Base-by-base conservation (phyloP, 2,329 filamentous ascomycete species). In the Esteya vermicola region DNA sequence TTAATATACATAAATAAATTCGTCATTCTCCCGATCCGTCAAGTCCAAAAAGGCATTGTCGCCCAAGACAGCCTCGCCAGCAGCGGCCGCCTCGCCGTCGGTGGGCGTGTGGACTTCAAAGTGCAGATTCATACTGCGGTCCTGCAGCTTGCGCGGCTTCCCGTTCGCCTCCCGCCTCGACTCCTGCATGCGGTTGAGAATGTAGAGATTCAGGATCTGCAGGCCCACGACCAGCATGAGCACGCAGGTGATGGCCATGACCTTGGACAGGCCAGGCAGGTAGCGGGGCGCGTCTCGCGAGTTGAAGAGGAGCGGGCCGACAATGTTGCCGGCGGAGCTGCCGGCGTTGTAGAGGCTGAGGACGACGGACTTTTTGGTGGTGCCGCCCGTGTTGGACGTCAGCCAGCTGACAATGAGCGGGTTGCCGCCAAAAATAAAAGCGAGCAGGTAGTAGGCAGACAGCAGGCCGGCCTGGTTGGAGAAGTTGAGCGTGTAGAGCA, bases 401-500 rank as follows among this genome's bases (percentile, higher is more conserved):
- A 38, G 43, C 40, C 33, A 43, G 13, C 38, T 37, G 16, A 42
- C 42, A 18, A 50, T 47, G 1, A 48, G 42, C 13, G 48, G 47
- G 33, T 48, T 48, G 18, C 41, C 38, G 6, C 42, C 41, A 3
- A 43, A 45, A 4, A 44, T 48, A 5, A 49, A 45, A 34, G 48
- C 43, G 35, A 49, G 49, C 36, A 50, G 43, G 9, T 49, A 45
- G 34, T 48, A 47, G n/a, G 43, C 44, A 28, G 49, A 50, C 34
- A 47, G 39, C 2, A 45, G 42, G 5, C 46, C 42, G 25, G 43
- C 43, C 20, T 37, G 40, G 40, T 45, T 22, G 21, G 45, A 47
- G 8, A 42, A 46, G 38, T 50, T 43, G 25, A 63, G 62, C 0
- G 70, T 58, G 0, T 63, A 63, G 30, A 70, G 53, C 59, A 70